A percentile compares a stretch with the other conserved stretches of the same genome.
Evolutionary conservation across 1,284 basidiomycete genomes (phyloP).

Genomic region (Acaromyces ingoldii): DNA sequence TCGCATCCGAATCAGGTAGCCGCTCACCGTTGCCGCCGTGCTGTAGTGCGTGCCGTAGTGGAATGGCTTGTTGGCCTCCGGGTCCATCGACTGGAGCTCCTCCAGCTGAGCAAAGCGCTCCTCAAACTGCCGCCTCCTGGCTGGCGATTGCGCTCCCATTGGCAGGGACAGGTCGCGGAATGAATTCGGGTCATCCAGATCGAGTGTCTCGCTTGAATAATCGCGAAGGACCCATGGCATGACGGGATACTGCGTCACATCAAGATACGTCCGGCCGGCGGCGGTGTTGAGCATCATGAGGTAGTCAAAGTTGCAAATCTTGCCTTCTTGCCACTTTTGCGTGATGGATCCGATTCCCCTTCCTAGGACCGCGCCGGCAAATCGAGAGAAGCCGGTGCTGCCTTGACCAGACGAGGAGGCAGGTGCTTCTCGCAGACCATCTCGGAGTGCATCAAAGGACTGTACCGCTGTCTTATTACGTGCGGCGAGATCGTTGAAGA

Average conservation of each 20-base stretch:
- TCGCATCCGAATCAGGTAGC: conserved; percentile 81
- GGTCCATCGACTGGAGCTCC: conserved; percentile 66
- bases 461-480: conserved; percentile 29
- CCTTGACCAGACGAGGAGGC: not conserved
- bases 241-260: conserved; percentile 91
- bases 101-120: conserved; percentile 69
- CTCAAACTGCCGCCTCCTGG: conserved; percentile 55
- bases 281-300: conserved; percentile 50
- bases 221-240: conserved; percentile 87
- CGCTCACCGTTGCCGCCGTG: conserved; percentile 93
- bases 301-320: conserved; percentile 50
- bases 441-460: conserved; percentile 25
- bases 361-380: conserved; percentile 35
- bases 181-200: conserved; percentile 63
- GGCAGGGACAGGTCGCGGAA: conserved; percentile 79
- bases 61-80: conserved; percentile 7
- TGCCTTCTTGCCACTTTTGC: conserved; percentile 39
- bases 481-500: conserved; percentile 27
- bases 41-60: conserved; percentile 76
- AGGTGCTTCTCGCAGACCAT: conserved; percentile 22
- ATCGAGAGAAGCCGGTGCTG: conserved; percentile 19
- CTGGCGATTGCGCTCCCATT: conserved; percentile 81
- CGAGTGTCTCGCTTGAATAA: conserved; percentile 70
- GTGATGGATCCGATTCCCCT: conserved; percentile 36
- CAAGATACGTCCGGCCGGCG: conserved; percentile 51